A percentile compares a stretch with the other conserved stretches of the same genome.
Conservation (phyloP, 2,329 filamentous ascomycete genomes). For the Lizonia empirigonia region DNA sequence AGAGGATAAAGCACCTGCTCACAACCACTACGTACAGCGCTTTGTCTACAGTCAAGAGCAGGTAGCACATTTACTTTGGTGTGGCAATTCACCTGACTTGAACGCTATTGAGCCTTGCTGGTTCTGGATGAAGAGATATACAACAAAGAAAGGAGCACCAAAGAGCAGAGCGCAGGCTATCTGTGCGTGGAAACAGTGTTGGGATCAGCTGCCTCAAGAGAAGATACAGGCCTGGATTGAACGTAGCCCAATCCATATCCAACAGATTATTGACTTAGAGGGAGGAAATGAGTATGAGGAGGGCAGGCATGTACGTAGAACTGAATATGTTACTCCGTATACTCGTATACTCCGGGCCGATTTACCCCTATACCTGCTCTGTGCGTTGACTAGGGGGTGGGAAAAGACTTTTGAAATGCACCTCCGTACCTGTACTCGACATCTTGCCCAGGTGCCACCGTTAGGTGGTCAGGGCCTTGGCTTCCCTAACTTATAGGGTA, state of each 20-base stretch:
- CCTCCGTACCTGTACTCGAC: no score
- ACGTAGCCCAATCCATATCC: constrained; percentile 17
- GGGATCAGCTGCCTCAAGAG: constrained; percentile 14
- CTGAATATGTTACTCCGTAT: no score
- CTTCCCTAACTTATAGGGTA: no score
- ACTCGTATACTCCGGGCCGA: no score
- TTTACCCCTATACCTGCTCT: no score
- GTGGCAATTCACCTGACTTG: constrained; percentile 9
- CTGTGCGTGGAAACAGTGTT: constrained; percentile 7
- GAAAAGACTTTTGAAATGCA: no score
- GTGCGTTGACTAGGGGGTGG: no score
- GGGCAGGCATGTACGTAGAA: no score
- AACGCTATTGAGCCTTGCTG: no score
- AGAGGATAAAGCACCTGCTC: constrained; percentile 20
- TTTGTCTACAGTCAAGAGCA: background rate
- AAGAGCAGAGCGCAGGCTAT: constrained; percentile 1
- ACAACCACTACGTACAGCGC: constrained; percentile 1
- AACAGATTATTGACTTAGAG: constrained; percentile 20
- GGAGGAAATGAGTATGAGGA: constrained; percentile 23
- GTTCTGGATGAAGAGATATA: constrained; percentile 18
- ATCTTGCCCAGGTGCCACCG: no score
- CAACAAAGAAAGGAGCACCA: constrained; percentile 14
- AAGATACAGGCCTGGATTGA: constrained; percentile 20
- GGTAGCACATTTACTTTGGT: constrained; percentile 10
- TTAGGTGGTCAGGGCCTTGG: no score